Conservation (phyloP, 495 filamentous ascomycete species). For the Aspergillus mulundensis region DNA sequence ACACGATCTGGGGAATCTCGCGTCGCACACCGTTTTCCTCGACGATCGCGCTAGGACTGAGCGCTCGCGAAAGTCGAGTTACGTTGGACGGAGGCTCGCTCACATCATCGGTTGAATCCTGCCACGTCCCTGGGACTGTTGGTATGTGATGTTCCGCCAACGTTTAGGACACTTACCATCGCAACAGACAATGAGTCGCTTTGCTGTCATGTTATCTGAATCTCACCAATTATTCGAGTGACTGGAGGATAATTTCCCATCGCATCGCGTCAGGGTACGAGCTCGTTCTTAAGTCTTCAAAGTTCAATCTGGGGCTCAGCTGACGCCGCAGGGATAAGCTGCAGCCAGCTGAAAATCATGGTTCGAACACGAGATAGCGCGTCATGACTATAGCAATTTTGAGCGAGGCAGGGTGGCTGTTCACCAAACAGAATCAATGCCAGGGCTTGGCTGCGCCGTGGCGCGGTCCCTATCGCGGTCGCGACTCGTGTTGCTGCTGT, state of each 20-base stretch:
- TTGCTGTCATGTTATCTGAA: slow-evolving; percentile 6
- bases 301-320: not conserved
- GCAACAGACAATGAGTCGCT: slow-evolving; percentile 41
- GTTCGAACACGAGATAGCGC: not conserved
- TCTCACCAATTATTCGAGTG: not conserved
- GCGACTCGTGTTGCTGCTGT: no score
- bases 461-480: not conserved
- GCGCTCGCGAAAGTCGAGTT: slow-evolving; percentile 36
- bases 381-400: not conserved
- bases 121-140: slow-evolving; percentile 37
- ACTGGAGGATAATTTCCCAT: no score
- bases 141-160: not conserved
- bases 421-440: not conserved
- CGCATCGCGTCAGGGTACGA: no score
- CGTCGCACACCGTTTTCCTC: slow-evolving; percentile 20
- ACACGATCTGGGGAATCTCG: slow-evolving; percentile 46
- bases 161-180: slow-evolving; percentile 24
- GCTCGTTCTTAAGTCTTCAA: no score
- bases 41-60: slow-evolving; percentile 23
- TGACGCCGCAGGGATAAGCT: not conserved
- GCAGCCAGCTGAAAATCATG: not conserved
- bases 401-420: not conserved
- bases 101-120: slow-evolving; percentile 26
- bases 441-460: not conserved
- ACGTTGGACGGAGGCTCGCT: slow-evolving; percentile 43